Conservation (phyloP, 2,329 filamentous ascomycete genomes). For the Amesomyces nigricolor region DNA sequence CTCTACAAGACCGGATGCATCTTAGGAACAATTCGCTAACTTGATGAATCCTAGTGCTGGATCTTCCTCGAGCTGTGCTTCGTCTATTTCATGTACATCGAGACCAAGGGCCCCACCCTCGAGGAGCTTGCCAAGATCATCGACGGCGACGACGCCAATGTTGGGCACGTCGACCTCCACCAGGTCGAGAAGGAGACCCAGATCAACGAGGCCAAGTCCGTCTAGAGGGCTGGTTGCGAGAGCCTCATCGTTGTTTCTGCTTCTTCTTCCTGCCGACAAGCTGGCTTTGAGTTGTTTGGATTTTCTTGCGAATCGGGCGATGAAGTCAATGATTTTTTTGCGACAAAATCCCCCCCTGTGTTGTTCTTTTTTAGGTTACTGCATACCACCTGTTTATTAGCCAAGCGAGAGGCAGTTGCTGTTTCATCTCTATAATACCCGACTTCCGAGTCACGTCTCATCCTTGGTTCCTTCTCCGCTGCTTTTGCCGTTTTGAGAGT, state of each 20-base stretch:
- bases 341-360: conserved; percentile 2
- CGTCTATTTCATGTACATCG: conserved; percentile 52
- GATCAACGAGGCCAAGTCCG: conserved; percentile 23
- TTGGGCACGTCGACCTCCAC: conserved; percentile 41
- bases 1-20: no score
- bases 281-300: conserved; percentile 3
- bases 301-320: not conserved
- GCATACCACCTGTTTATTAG: not conserved
- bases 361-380: conserved; percentile 8
- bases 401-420: conserved; percentile 5
- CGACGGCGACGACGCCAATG: conserved; percentile 52
- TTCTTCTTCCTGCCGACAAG: conserved; percentile 2
- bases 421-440: no score
- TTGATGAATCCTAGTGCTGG: conserved; percentile 36
- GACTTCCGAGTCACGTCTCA: not conserved
- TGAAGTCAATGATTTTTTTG: not conserved
- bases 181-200: conserved; percentile 41
- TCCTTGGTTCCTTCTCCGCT: not conserved
- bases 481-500: no score
- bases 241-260: not conserved
- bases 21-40: conserved; percentile 2
- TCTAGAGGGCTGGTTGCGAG: conserved; percentile 8
- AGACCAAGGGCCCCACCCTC: conserved; percentile 59
- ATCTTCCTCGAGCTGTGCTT: conserved; percentile 50
- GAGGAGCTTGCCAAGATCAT: conserved; percentile 64